Conservation (phyloP, 768 basidiomycete species). For the Termitomyces sp. region DNA sequence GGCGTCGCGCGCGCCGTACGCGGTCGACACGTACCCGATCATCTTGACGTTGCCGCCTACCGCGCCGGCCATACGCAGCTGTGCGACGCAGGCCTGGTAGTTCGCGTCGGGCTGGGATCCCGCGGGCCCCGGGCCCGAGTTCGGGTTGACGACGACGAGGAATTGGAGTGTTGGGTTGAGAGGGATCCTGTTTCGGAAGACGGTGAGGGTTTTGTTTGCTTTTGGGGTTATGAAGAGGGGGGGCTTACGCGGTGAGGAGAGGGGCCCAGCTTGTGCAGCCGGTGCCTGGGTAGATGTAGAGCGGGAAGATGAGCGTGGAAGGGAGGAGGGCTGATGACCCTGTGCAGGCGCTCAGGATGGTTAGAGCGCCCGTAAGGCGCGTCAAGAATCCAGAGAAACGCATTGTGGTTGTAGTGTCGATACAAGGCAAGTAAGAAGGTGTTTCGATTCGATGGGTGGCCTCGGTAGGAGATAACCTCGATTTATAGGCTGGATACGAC, state of each 20-base stretch:
- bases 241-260: constrained; percentile 20
- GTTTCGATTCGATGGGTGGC: background rate
- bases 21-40: constrained; percentile 28
- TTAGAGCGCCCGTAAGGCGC: background rate
- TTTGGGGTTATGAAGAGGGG: background rate
- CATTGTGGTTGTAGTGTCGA: background rate
- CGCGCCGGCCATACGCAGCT: constrained; percentile 9
- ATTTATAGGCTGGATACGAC: background rate
- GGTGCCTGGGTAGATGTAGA: constrained; percentile 26
- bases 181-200: constrained; percentile 17
- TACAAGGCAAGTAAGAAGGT: too few relatives aligned
- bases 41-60: constrained; percentile 20
- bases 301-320: constrained; percentile 24
- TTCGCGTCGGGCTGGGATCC: constrained; percentile 23
- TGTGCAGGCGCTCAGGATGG: background rate
- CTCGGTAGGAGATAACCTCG: background rate
- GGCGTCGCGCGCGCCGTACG: constrained; percentile 14
- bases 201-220: background rate
- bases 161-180: constrained; percentile 22
- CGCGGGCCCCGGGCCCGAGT: constrained; percentile 23
- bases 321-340: constrained; percentile 5
- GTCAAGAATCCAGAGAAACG: background rate
- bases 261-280: constrained; percentile 22
- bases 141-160: constrained; percentile 27
- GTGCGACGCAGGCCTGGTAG: constrained; percentile 25